A percentile compares a stretch with the other conserved stretches of the same genome.
Evolutionary conservation across 2,329 filamentous ascomycete genomes (phyloP).

Genomic region (Claviceps spartinae): DNA sequence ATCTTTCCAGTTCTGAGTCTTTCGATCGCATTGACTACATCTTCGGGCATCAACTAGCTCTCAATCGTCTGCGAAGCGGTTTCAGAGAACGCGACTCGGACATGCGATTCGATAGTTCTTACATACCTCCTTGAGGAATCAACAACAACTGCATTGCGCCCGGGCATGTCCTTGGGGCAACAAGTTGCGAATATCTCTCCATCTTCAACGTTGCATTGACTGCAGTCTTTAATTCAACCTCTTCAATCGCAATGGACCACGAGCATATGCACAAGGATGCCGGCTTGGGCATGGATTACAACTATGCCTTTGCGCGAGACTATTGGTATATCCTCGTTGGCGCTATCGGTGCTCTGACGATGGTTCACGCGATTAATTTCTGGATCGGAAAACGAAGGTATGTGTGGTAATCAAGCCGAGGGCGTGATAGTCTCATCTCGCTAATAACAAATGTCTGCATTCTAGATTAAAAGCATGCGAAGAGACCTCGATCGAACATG

Average conservation of each 20-base stretch:
- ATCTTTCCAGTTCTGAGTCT: not conserved
- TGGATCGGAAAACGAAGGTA: conserved; percentile 30
- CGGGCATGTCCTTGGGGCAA: not conserved
- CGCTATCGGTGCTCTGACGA: conserved; percentile 28
- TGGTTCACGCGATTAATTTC: conserved; percentile 29
- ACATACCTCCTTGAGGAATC: not conserved
- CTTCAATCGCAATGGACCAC: conserved; percentile 19
- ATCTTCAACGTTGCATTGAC: not conserved
- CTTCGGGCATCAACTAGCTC: not conserved
- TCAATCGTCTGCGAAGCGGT: not conserved
- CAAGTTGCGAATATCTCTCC: not conserved
- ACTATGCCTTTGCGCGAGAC: conserved; percentile 36
- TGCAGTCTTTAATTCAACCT: not conserved
- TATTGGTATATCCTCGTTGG: conserved; percentile 48
- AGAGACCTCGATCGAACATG: conserved; percentile 30
- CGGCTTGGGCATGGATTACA: conserved; percentile 27
- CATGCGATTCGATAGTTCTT: not conserved
- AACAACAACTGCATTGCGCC: not conserved
- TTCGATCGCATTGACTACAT: not conserved
- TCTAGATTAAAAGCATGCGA: conserved; percentile 33
- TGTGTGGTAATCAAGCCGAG: not conserved
- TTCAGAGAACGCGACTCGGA: not conserved
- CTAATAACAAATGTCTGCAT: not conserved
- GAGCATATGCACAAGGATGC: conserved; percentile 17
- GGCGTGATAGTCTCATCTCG: not conserved